These are phyloP conservation scores for Przewalskia tangutica DNA, from an alignment of 257 asterid species.

Conservation along the genomic window DNA sequence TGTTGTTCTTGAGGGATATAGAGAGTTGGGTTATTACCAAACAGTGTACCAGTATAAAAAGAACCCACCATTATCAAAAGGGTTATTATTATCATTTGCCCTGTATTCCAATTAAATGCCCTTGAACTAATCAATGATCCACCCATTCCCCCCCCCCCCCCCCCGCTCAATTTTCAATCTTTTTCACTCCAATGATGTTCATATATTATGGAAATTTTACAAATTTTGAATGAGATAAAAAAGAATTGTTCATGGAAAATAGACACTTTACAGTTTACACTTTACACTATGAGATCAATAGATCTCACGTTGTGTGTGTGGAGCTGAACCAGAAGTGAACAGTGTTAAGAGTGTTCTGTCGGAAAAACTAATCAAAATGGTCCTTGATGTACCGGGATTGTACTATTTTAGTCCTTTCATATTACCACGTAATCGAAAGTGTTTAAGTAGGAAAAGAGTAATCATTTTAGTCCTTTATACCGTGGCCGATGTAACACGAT, in stretches of 20 bases:
- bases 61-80: slow-evolving; percentile 75
- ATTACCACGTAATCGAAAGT: no score
- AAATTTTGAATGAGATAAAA: background rate
- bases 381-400: no score
- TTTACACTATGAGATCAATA: background rate
- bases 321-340: background rate
- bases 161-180: background rate
- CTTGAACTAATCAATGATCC: slow-evolving; percentile 27
- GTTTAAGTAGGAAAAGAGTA: no score
- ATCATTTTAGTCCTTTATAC: no score
- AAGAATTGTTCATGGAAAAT: background rate
- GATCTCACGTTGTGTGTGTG: background rate
- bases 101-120: slow-evolving; percentile 72
- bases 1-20: slow-evolving; percentile 21
- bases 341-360: background rate
- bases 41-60: slow-evolving; percentile 75
- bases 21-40: slow-evolving; percentile 32
- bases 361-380: no score
- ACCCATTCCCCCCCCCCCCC: background rate
- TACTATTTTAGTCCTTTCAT: no score
- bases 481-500: no score
- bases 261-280: background rate
- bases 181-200: background rate
- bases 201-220: background rate
- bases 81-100: slow-evolving; percentile 44